phyloP scores from a whole-genome alignment of 768 basidiomycete species.

The Megacollybia marginata region DNA sequence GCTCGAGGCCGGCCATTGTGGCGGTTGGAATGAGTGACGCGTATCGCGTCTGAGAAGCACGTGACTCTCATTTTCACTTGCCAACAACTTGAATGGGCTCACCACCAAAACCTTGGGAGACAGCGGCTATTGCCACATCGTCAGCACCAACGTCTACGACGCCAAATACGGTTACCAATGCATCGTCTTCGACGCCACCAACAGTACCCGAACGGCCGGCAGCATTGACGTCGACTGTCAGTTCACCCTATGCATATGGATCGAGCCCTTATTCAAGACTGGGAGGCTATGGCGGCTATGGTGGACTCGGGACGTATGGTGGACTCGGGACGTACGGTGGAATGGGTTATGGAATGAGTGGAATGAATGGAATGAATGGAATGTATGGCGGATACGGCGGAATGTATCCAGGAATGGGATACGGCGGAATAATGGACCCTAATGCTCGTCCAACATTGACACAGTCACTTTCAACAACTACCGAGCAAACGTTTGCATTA shows the following conservation, averaged over 20 bases:
- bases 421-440: conserved; percentile 36
- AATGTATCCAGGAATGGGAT: conserved; percentile 29
- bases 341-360: conserved; percentile 26
- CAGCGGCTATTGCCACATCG: conserved; percentile 32
- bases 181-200: conserved; percentile 26
- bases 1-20: conserved; percentile 52
- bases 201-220: conserved; percentile 61
- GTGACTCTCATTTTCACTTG: too few species aligned
- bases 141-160: conserved; percentile 12
- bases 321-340: conserved; percentile 35
- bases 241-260: conserved; percentile 30
- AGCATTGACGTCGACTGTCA: conserved; percentile 31
- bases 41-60: too few species aligned
- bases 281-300: conserved; percentile 28
- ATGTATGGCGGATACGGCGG: conserved; percentile 30
- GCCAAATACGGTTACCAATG: conserved; percentile 5
- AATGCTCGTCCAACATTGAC: conserved; percentile 55
- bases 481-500: conserved; percentile 87
- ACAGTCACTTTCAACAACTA: conserved; percentile 83
- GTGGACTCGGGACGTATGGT: conserved; percentile 30
- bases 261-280: conserved; percentile 21
- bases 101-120: conserved; percentile 90
- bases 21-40: too few species aligned
- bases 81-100: conserved; percentile 48
- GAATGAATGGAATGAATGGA: conserved; percentile 29